Percentiles rank a stretch among this genome's conserved stretches.
Evolutionary conservation across 2,329 filamentous ascomycete species (phyloP).

Genomic region (Penicillium capsulatum): DNA sequence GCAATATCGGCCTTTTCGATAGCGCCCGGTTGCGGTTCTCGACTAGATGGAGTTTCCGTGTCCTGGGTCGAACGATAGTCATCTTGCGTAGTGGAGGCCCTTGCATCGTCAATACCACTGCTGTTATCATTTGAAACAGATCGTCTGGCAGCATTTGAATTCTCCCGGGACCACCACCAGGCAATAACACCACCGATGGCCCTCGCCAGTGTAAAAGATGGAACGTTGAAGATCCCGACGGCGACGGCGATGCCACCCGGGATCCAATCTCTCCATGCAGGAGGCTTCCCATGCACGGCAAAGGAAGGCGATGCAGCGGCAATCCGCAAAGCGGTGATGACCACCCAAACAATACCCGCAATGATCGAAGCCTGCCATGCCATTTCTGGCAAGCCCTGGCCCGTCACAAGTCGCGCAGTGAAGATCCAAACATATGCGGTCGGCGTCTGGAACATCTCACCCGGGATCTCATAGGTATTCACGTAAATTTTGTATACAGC

Average conservation of each 20-base stretch:
- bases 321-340: conserved; percentile 68
- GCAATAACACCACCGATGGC: conserved; percentile 72
- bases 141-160: conserved; percentile 6
- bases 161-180: conserved; percentile 68
- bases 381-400: conserved; percentile 78
- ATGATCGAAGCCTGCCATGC: conserved; percentile 74
- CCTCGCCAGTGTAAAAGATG: conserved; percentile 87
- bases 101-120: neutral
- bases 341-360: conserved; percentile 69
- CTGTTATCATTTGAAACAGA: neutral
- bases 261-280: conserved; percentile 66
- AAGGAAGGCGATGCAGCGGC: conserved; percentile 38
- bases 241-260: conserved; percentile 87
- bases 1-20: conserved; percentile 33
- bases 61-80: neutral
- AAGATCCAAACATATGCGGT: conserved; percentile 98
- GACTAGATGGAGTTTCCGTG: too few species aligned
- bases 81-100: neutral
- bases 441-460: conserved; percentile 85
- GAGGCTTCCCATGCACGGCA: conserved; percentile 31
- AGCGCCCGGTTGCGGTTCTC: too few species aligned
- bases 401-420: conserved; percentile 87
- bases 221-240: conserved; percentile 97
- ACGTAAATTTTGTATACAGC: conserved; percentile 88
- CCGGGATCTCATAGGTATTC: conserved; percentile 81